Evolutionary conservation across 441 rosid genomes (phyloP).

Genomic region (Erysimum pusillum): DNA sequence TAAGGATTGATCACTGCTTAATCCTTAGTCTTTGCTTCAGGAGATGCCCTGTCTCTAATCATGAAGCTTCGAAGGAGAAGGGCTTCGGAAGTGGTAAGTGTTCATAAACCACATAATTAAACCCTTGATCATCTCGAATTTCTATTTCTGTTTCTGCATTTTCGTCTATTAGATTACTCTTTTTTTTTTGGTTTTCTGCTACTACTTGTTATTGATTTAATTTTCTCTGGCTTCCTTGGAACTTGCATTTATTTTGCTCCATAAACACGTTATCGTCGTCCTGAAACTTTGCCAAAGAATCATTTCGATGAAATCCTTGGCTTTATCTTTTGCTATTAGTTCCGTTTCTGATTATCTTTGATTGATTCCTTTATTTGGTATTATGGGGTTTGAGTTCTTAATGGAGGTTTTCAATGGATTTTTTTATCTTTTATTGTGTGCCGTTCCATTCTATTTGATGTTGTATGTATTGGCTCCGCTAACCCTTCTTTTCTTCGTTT

Average conservation of each 20-base stretch:
- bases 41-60: conserved; percentile 63
- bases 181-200: neutral
- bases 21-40: conserved; percentile 37
- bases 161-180: neutral
- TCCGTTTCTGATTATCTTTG: conserved; percentile 2
- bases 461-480: conserved; percentile 15
- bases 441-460: neutral
- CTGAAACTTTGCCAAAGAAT: too few relatives aligned
- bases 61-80: conserved; percentile 91
- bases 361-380: conserved; percentile 17
- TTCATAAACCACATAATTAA: conserved; percentile 20
- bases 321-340: neutral
- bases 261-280: neutral
- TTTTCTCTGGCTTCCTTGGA: neutral
- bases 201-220: neutral
- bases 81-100: conserved; percentile 85
- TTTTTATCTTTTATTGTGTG: conserved; percentile 10
- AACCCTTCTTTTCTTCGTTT: conserved; percentile 42
- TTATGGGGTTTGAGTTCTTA: conserved; percentile 4
- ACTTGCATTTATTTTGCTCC: neutral
- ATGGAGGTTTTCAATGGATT: neutral
- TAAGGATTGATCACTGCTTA: conserved; percentile 61
- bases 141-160: conserved; percentile 26
- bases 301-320: neutral
- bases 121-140: conserved; percentile 19